These are phyloP conservation scores for Aureobasidium sp. DNA, from an alignment of 2,329 filamentous ascomycete species.

Conservation along the genomic window DNA sequence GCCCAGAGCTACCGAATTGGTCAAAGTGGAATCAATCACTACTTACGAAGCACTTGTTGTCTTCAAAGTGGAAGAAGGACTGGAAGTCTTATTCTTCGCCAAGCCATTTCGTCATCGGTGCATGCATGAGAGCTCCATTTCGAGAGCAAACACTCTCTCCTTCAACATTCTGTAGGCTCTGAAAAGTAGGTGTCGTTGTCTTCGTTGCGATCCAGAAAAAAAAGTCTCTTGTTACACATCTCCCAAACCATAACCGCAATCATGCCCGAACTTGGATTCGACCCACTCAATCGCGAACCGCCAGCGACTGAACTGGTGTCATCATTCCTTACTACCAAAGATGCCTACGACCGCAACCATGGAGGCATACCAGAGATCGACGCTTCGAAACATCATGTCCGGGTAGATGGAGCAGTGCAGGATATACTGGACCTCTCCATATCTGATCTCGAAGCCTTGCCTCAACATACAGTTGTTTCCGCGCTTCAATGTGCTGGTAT, in stretches of 20 bases:
- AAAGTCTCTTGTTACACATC: too few relatives aligned
- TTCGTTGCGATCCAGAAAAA: too few relatives aligned
- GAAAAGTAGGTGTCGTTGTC: not conserved
- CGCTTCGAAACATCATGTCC: slow-evolving; percentile 32
- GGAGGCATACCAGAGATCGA: slow-evolving; percentile 21
- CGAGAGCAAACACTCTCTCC: not conserved
- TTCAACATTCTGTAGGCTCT: not conserved
- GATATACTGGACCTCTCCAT: slow-evolving; percentile 38
- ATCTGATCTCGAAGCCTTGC: slow-evolving; percentile 38
- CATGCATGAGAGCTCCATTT: not conserved
- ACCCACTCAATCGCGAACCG: slow-evolving; percentile 43
- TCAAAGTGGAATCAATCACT: not conserved
- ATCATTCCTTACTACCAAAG: slow-evolving; percentile 41
- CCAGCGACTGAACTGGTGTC: slow-evolving; percentile 35
- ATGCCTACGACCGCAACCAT: slow-evolving; percentile 43
- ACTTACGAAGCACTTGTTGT: not conserved
- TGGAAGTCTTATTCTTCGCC: not conserved
- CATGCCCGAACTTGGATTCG: slow-evolving; percentile 11
- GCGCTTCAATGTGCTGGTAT: slow-evolving; percentile 54
- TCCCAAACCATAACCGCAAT: not conserved
- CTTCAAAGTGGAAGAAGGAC: not conserved
- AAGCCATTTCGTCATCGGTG: slow-evolving; percentile 7
- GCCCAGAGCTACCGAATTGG: not conserved
- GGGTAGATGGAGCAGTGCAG: slow-evolving; percentile 42
- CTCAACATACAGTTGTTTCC: slow-evolving; percentile 47